Evolutionary conservation across 257 asterid genomes (phyloP).

Genomic region (Leptodermis oblonga): DNA sequence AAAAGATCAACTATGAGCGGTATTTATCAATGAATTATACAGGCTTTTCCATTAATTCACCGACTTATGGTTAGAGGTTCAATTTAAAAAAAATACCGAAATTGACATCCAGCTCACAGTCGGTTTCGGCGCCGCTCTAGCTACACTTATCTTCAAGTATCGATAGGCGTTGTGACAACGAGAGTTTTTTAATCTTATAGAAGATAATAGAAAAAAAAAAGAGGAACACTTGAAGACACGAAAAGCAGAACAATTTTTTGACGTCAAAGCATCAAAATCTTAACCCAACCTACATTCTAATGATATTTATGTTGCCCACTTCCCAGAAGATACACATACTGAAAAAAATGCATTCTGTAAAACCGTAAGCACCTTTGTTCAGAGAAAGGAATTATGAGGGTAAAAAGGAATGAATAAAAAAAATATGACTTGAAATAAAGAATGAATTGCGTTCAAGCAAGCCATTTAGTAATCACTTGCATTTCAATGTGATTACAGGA

Average conservation of each 20-base stretch:
- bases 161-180: background rate
- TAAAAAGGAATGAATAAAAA: background rate
- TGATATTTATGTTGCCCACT: background rate
- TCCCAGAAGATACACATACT: background rate
- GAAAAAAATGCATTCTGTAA: no score
- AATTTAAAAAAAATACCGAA: conserved; percentile 1
- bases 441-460: background rate
- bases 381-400: background rate
- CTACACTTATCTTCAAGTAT: background rate
- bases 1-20: background rate
- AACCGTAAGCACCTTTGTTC: background rate
- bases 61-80: background rate
- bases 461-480: background rate
- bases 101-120: background rate
- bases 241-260: background rate
- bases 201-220: background rate
- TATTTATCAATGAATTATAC: background rate
- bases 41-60: background rate
- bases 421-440: background rate
- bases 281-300: background rate
- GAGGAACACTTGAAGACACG: background rate
- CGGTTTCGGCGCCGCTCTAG: conserved; percentile 10
- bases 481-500: background rate
- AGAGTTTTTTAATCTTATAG: background rate
- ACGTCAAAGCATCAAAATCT: background rate